A percentile compares a stretch with the other conserved stretches of the same genome.
These are phyloP conservation scores for Globisporangium megalacanthum DNA, from an alignment of 352 stramenopile genomes.

Conservation along the genomic window DNA sequence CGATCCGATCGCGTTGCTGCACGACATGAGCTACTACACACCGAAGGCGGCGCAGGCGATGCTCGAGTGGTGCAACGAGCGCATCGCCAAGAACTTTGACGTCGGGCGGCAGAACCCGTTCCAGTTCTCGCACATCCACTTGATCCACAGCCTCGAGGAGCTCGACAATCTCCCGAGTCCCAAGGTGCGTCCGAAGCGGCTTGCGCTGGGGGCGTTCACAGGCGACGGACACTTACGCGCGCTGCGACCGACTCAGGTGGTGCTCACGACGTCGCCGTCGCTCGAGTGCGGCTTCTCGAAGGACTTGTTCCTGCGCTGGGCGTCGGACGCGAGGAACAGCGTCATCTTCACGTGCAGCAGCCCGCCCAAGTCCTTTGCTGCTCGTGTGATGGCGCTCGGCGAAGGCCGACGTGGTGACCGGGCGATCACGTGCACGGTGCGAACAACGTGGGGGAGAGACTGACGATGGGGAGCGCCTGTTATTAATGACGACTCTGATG, in stretches of 20 bases:
- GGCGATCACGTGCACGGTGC: conserved; percentile 50
- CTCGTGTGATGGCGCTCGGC: conserved; percentile 49
- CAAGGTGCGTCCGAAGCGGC: conserved; percentile 33
- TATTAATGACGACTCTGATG: background rate
- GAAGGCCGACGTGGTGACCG: conserved; percentile 45
- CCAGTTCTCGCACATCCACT: conserved; percentile 86
- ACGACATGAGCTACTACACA: conserved; percentile 89
- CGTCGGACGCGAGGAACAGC: conserved; percentile 66
- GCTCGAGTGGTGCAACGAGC: conserved; percentile 89
- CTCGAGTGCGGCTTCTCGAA: conserved; percentile 82
- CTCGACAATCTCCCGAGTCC: conserved; percentile 80
- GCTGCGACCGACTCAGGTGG: conserved; percentile 31
- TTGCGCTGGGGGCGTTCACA: background rate
- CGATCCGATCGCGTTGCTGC: conserved; percentile 81
- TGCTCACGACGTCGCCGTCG: conserved; percentile 72
- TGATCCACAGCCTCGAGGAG: conserved; percentile 84
- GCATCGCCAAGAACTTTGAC: conserved; percentile 88
- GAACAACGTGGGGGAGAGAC: conserved; percentile 1
- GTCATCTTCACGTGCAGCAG: conserved; percentile 79
- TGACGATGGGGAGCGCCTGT: background rate
- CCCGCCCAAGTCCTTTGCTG: conserved; percentile 61
- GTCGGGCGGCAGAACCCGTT: conserved; percentile 85
- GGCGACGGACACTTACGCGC: background rate
- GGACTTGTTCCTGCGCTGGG: conserved; percentile 82
- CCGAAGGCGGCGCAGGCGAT: conserved; percentile 85